A percentile compares a stretch with the other conserved stretches of the same genome.
phyloP scores from a whole-genome alignment of 345 rosid genomes.

The Rhodomyrtus tomentosa region DNA sequence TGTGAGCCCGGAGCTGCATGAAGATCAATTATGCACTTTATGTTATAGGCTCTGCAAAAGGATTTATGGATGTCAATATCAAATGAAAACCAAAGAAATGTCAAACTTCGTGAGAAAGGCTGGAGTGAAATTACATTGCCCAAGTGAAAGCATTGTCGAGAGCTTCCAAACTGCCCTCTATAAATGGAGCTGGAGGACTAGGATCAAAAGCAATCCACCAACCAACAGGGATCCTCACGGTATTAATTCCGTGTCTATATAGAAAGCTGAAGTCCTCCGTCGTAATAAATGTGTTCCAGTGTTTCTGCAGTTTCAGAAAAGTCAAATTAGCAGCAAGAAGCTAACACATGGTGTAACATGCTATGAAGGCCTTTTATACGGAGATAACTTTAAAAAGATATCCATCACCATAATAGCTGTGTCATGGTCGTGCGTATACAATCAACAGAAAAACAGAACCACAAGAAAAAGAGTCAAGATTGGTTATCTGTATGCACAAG shows the following conservation, averaged over 20 bases:
- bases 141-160: constrained; percentile 65
- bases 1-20: constrained; percentile 87
- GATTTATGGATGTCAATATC: neutral
- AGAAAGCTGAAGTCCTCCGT: constrained; percentile 51
- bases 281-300: constrained; percentile 46
- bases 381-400: neutral
- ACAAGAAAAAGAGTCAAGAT: neutral
- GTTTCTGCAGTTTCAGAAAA: constrained; percentile 30
- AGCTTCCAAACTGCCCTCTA: constrained; percentile 56
- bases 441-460: neutral
- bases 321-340: neutral
- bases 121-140: constrained; percentile 46
- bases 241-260: constrained; percentile 47
- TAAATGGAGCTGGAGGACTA: constrained; percentile 56
- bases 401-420: neutral
- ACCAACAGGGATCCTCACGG: constrained; percentile 69
- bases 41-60: constrained; percentile 47
- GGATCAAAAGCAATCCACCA: constrained; percentile 84
- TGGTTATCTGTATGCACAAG: neutral
- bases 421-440: neutral
- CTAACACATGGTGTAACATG: neutral
- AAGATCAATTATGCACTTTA: constrained; percentile 70
- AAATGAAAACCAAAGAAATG: neutral
- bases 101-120: neutral
- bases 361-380: neutral